Percentiles rank a stretch among this genome's conserved stretches.
Evolutionary conservation across 352 stramenopile species (phyloP).

Genomic region (Lagenidium giganteum): DNA sequence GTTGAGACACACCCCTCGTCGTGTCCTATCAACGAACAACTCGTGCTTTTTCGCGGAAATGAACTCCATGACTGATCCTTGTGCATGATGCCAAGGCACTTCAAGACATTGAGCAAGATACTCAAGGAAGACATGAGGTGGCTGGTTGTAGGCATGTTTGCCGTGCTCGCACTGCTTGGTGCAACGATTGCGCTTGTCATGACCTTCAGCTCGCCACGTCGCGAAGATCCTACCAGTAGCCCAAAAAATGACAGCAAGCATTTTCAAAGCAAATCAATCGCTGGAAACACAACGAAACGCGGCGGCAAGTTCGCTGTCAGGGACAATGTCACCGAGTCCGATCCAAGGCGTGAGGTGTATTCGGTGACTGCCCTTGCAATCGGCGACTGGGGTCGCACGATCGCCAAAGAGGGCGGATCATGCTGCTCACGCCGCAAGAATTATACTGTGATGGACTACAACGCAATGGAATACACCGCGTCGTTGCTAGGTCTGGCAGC

Average conservation of each 20-base stretch:
- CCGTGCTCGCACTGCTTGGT: conserved; percentile 9
- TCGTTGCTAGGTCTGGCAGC: conserved; percentile 27
- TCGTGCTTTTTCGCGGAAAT: no score
- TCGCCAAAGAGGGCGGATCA: conserved; percentile 24
- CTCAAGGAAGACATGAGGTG: no score
- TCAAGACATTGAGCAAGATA: no score
- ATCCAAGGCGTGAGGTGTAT: conserved; percentile 23
- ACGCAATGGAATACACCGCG: conserved; percentile 37
- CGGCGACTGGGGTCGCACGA: conserved; percentile 35
- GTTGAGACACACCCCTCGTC: no score
- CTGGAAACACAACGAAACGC: neutral
- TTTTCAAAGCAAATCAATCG: neutral
- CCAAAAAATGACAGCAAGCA: conserved; percentile 1
- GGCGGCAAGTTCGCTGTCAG: neutral
- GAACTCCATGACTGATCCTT: no score
- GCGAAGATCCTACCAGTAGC: neutral
- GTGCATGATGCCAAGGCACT: no score
- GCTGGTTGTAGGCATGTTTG: conserved; percentile 8
- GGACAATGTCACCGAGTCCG: conserved; percentile 4
- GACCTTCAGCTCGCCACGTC: conserved; percentile 1
- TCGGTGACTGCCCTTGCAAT: conserved; percentile 29
- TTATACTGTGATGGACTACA: conserved; percentile 23
- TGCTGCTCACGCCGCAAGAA: conserved; percentile 27
- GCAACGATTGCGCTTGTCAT: conserved; percentile 17
- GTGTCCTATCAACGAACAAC: no score